Base-by-base conservation (phyloP, 345 rosid genomes). In the Capsella bursapastoris region DNA sequence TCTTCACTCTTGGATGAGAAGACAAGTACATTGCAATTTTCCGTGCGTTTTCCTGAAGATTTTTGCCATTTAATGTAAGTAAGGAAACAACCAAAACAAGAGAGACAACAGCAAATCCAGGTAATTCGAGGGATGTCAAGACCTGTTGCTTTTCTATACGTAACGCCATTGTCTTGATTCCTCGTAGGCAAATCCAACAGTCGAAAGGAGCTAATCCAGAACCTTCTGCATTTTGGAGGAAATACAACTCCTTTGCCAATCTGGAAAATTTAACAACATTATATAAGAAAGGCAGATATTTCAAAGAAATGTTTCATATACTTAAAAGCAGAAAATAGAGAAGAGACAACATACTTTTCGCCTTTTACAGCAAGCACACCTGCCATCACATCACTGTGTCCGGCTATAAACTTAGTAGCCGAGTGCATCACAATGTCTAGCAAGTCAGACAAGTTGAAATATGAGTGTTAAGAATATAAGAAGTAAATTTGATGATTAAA, bases 141-240 rank as follows among this genome's bases (percentile, higher is more conserved):
- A 95, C 99, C 96, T 95, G 99, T 77, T 95, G 97, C 82, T 89
- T 95, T 76, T 95, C 97, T 40, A 92, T 83, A 57, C 97, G 98
- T 70, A 95, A 77, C 68, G 87, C 90, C 99, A 95, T 86, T 53
- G 98, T 95, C 82, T 92, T 95, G 73, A 92, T 83, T 55, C 98
- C 99, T 66, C 97, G 82, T 64, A 95, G 82, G 72, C 99, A 95
- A 67, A 90, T 73, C 99, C 99, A 95, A 70, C 99, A 92, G 74
- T 95, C 99, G 66, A 92, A 92, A 44, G 99, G 99, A 66, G 99
- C 88, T 75, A 95, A 82, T 43, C 97, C 99, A 72, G 97, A 84
- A 76, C 99, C 99, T 79, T 86, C 98, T 2, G 97, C 92, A 78
- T 90, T 95, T 85, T 95, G 98, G 27, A 95, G 90, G 85, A 95